These are phyloP conservation scores for Plasmodium billcollinsi DNA, from an alignment of 169 alveolate species.

Conservation along the genomic window DNA sequence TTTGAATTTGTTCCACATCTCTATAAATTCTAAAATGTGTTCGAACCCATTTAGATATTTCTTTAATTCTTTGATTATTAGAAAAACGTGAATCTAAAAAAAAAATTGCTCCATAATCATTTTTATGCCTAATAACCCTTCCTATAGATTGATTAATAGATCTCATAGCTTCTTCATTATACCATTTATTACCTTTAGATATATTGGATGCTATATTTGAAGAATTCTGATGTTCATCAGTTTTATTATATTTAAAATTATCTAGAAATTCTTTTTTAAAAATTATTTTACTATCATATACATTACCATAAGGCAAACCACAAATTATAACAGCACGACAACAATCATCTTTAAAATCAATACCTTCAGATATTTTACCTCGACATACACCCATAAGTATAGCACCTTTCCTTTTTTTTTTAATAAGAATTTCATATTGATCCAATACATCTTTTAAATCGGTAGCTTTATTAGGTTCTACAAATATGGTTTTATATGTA, in stretches of 20 bases:
- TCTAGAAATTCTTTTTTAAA: conserved; percentile 91
- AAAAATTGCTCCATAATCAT: conserved; percentile 94
- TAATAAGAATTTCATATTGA: conserved; percentile 84
- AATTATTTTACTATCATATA: conserved; percentile 90
- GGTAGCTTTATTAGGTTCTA: conserved; percentile 81
- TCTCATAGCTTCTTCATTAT: conserved; percentile 94
- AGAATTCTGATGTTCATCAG: neutral
- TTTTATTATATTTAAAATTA: conserved; percentile 58
- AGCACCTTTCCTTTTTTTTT: conserved; percentile 89
- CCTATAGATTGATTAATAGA: conserved; percentile 98
- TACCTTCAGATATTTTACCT: conserved; percentile 96
- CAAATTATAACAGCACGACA: conserved; percentile 93
- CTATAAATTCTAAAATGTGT: conserved; percentile 68
- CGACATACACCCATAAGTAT: conserved; percentile 94
- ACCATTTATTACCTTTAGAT: conserved; percentile 91
- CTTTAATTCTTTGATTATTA: conserved; percentile 79
- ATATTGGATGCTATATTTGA: neutral
- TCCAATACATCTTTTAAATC: conserved; percentile 77
- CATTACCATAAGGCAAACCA: conserved; percentile 94
- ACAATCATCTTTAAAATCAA: conserved; percentile 93
- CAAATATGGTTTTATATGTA: conserved; percentile 79
- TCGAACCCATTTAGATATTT: conserved; percentile 92
- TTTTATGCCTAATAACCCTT: conserved; percentile 95
- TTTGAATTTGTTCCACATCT: conserved; percentile 73
- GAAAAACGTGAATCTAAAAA: conserved; percentile 92